A percentile compares a stretch with the other conserved stretches of the same genome.
Evolutionary conservation across 305 asterid genomes (phyloP).

Genomic region (Petunia hybrid): DNA sequence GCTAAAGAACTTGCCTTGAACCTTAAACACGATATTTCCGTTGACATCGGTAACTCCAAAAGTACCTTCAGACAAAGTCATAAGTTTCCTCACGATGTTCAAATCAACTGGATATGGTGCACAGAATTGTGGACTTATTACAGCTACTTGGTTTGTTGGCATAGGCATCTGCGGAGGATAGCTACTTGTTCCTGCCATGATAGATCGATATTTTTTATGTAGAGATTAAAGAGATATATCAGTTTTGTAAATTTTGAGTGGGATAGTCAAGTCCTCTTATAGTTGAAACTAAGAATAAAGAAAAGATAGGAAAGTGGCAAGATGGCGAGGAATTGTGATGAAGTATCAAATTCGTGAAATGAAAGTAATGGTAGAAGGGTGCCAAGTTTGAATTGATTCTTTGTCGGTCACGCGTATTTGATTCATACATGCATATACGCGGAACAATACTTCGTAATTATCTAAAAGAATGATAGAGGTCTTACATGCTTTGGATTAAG

Average conservation of each 20-base stretch:
- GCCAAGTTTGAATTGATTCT: not conserved
- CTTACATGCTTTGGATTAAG: too few relatives aligned
- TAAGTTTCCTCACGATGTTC: constrained; percentile 35
- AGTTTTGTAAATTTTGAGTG: not conserved
- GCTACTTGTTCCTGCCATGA: constrained; percentile 25
- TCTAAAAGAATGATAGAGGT: too few relatives aligned
- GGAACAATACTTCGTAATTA: too few relatives aligned
- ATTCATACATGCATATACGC: too few relatives aligned
- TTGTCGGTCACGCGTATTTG: not conserved
- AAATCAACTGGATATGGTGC: constrained; percentile 30
- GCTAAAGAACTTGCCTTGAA: constrained; percentile 44
- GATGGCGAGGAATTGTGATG: not conserved
- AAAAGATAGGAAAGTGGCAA: too few relatives aligned
- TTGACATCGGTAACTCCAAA: constrained; percentile 44
- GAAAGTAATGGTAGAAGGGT: not conserved
- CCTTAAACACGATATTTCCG: constrained; percentile 43
- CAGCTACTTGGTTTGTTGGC: constrained; percentile 22
- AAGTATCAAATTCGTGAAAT: not conserved
- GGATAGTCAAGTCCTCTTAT: not conserved
- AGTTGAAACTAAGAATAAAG: too few relatives aligned
- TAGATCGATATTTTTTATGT: too few relatives aligned
- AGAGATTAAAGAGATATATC: not conserved
- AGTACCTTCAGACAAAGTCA: constrained; percentile 43
- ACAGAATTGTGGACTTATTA: constrained; percentile 41
- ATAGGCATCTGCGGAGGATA: constrained; percentile 12